Evolutionary conservation across 352 stramenopile species (phyloP).

Genomic region (Thalassiosira livingstoniorum): DNA sequence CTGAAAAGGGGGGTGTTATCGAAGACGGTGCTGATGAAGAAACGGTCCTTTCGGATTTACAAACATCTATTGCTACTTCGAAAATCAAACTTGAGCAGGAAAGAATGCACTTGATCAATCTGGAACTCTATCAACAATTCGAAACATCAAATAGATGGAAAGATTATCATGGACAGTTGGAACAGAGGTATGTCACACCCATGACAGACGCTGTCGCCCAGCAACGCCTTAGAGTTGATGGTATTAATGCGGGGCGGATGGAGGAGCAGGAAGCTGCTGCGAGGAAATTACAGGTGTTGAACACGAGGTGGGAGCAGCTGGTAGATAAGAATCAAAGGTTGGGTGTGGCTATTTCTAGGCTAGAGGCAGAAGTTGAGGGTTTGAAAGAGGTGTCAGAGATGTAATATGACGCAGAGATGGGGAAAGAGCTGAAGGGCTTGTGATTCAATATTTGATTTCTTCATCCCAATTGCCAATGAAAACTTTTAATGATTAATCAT

Average conservation of each 20-base stretch:
- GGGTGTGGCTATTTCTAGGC: conserved; percentile 33
- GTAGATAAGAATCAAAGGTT: conserved; percentile 57
- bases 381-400: too few species aligned
- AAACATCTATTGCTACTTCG: conserved; percentile 33
- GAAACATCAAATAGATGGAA: conserved; percentile 37
- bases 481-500: too few species aligned
- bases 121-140: conserved; percentile 50
- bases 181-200: conserved; percentile 31
- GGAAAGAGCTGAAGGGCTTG: too few species aligned
- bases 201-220: conserved; percentile 22
- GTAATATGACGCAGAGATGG: too few species aligned
- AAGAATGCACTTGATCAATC: conserved; percentile 41
- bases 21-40: neutral
- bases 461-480: too few species aligned
- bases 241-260: conserved; percentile 58
- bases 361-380: conserved; percentile 47
- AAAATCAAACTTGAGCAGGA: conserved; percentile 51
- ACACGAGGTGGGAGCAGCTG: conserved; percentile 20
- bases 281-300: conserved; percentile 41
- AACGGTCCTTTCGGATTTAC: conserved; percentile 21
- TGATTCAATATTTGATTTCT: too few species aligned
- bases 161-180: conserved; percentile 33
- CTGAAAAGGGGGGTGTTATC: neutral
- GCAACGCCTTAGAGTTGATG: conserved; percentile 51
- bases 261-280: conserved; percentile 40